Evolutionary conservation across 352 stramenopile species (phyloP).

Genomic region (Phytophthora pseudosyringae): DNA sequence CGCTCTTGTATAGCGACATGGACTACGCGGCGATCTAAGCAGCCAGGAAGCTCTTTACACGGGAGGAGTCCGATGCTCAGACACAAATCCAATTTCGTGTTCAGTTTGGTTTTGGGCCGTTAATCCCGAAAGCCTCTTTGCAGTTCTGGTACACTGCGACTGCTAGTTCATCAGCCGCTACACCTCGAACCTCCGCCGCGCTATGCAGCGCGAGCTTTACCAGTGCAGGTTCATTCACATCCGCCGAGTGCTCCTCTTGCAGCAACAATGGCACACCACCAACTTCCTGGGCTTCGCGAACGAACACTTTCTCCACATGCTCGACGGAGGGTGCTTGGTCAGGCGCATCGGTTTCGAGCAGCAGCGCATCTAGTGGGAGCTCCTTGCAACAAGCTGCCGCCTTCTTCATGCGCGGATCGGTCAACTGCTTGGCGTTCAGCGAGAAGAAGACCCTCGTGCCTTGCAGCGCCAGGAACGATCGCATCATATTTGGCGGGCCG

Average conservation of each 20-base stretch:
- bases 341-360: slow-evolving; percentile 80
- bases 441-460: slow-evolving; percentile 71
- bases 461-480: slow-evolving; percentile 51
- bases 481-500: slow-evolving; percentile 61
- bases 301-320: slow-evolving; percentile 24
- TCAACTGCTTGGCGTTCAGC: slow-evolving; percentile 75
- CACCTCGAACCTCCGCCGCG: slow-evolving; percentile 47
- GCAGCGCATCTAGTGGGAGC: slow-evolving; percentile 51
- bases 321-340: slow-evolving; percentile 57
- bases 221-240: slow-evolving; percentile 60
- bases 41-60: not conserved
- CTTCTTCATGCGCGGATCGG: slow-evolving; percentile 46
- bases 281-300: not conserved
- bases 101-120: slow-evolving; percentile 8
- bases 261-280: slow-evolving; percentile 22
- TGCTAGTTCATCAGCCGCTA: slow-evolving; percentile 44
- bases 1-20: slow-evolving; percentile 73
- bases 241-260: slow-evolving; percentile 13
- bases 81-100: slow-evolving; percentile 10
- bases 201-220: slow-evolving; percentile 55
- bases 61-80: not conserved
- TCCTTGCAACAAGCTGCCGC: slow-evolving; percentile 41
- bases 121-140: slow-evolving; percentile 44
- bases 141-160: slow-evolving; percentile 47
- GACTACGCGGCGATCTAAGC: slow-evolving; percentile 77